Conservation (phyloP, 2,329 filamentous ascomycete genomes). For the Drechslera avenae region DNA sequence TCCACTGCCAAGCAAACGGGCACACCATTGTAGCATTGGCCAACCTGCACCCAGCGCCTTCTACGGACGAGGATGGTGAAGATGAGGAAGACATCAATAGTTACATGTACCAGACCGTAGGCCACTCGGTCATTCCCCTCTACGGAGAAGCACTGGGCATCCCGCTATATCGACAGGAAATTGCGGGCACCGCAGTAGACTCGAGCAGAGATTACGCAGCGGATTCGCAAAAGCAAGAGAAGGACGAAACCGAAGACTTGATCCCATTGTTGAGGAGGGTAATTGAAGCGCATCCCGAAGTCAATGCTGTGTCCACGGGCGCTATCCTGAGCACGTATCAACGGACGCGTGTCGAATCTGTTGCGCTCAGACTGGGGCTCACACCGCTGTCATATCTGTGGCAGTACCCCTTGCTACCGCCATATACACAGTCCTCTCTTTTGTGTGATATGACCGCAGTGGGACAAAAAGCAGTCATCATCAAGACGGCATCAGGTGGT, state of each 20-base stretch:
- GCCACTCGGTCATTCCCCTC: slow-evolving; percentile 82
- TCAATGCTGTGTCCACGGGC: slow-evolving; percentile 86
- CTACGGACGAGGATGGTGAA: slow-evolving; percentile 35
- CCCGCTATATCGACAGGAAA: slow-evolving; percentile 81
- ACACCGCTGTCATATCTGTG: slow-evolving; percentile 85
- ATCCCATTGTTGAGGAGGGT: slow-evolving; percentile 73
- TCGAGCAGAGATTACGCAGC: slow-evolving; percentile 70
- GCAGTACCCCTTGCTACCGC: slow-evolving; percentile 81
- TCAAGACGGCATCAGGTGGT: slow-evolving; percentile 93
- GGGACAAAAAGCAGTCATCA: slow-evolving; percentile 83
- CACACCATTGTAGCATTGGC: slow-evolving; percentile 86
- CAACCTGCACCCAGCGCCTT: slow-evolving; percentile 73
- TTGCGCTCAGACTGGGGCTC: slow-evolving; percentile 82
- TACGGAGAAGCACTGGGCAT: slow-evolving; percentile 80
- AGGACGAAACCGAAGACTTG: slow-evolving; percentile 89
- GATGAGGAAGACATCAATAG: slow-evolving; percentile 78
- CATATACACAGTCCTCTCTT: slow-evolving; percentile 57
- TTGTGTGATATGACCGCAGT: slow-evolving; percentile 80
- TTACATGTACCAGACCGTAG: slow-evolving; percentile 99
- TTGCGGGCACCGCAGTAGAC: slow-evolving; percentile 72
- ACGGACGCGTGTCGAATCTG: slow-evolving; percentile 90
- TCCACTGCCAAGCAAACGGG: slow-evolving; percentile 86
- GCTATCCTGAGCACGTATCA: slow-evolving; percentile 96
- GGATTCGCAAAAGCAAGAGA: slow-evolving; percentile 20
- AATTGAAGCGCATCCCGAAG: slow-evolving; percentile 71